Conservation (phyloP, 2,329 filamentous ascomycete genomes). For the Paecilomyces niveus region DNA sequence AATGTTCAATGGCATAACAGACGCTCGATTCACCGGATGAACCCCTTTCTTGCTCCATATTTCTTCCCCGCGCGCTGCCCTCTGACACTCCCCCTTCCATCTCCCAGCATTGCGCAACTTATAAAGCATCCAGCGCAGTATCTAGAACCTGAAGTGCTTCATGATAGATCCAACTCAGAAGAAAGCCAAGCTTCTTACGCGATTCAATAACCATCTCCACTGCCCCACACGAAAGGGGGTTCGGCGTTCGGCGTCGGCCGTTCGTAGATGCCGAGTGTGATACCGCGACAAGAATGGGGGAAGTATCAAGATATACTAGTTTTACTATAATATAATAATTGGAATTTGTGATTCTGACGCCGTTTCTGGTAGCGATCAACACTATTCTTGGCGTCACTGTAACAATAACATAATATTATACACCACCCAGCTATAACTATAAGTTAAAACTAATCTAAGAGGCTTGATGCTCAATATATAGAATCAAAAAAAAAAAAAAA, state of each 20-base stretch:
- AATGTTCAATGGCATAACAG: not conserved
- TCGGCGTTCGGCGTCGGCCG: not conserved
- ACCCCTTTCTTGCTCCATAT: not conserved
- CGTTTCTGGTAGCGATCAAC: too few species aligned
- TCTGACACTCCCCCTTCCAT: not conserved
- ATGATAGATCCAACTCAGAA: not conserved
- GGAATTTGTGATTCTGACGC: too few species aligned
- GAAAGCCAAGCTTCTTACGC: not conserved
- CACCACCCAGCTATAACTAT: too few species aligned
- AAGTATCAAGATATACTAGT: too few species aligned
- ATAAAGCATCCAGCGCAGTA: not conserved
- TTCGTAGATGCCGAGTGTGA: not conserved
- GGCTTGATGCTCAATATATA: too few species aligned
- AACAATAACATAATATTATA: too few species aligned
- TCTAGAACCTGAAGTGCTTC: too few species aligned
- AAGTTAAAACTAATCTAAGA: too few species aligned
- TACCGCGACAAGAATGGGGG: too few species aligned
- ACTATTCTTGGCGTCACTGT: too few species aligned
- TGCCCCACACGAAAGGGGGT: not conserved
- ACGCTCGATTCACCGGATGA: not conserved
- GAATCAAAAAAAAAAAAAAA: too few species aligned
- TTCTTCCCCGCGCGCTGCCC: not conserved
- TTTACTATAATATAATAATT: too few species aligned
- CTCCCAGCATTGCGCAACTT: not conserved
- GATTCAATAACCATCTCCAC: not conserved